Evolutionary conservation across 257 asterid species (phyloP), one percentile per base, ranked within the genome.

Genomic region (Solanum piurae): DNA sequence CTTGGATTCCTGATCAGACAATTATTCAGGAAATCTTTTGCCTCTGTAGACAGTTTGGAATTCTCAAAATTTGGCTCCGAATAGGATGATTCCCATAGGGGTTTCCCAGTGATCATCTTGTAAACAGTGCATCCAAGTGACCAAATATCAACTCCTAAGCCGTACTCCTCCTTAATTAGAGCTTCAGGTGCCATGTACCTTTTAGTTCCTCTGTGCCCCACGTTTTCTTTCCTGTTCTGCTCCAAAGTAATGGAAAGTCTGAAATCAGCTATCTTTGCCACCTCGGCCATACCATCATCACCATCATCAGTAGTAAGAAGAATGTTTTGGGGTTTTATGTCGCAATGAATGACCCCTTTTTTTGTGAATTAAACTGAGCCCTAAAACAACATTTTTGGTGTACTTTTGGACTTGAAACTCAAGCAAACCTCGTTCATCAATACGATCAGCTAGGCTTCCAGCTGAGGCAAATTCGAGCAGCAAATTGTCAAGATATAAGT

Each of bases 181-280:
- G 88, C 85, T 62, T 88, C 83, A 1, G 86, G 90, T 2, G 88
- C 88, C 90, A 88, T 75, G n/a, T 74, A 88, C 2, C 21, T 9
- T 7, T 46, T 12, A 5, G 88, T 85, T 27, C 90, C 90, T 31
- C 86, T 33, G 13, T 10, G 2, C 18, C 60, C 64, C 13, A 18
- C 3, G 1, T 83, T 69, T 13, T 29, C 36, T 13, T 27, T 64
- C 38, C 16, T 3, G 27, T 29, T 36, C 21, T 55, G 23, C 64
- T 18, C 25, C 37, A 55, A 49, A 29, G 12, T 60, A 4, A 20
- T 31, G 2, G 82, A 60, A 2, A 85, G 86, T 16, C 86, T 64
- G 18, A 85, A 84, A 85, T 84, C 88, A 8, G 80, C 27, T 13
- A 88, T 60, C 52, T 85, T 85, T 12, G 85, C 83, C 1, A 85